Percentiles rank a stretch among this genome's conserved stretches.
Evolutionary conservation across 805 yeast species (phyloP).

Genomic region (Metschnikowia proteae): DNA sequence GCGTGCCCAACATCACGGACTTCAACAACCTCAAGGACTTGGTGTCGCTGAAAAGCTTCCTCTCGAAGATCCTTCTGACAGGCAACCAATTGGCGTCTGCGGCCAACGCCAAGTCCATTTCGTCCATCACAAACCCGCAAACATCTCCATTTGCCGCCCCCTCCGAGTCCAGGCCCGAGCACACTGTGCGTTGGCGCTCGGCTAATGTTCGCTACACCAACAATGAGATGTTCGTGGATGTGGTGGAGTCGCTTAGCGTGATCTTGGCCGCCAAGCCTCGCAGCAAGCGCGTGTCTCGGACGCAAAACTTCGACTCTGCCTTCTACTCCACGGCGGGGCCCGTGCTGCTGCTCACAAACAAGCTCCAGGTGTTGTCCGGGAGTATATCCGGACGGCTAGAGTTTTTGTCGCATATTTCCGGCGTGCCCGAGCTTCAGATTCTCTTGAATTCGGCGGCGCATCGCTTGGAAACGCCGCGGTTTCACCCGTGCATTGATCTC

Average conservation of each 20-base stretch:
- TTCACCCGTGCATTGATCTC: slow-evolving; percentile 66
- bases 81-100: slow-evolving; percentile 32
- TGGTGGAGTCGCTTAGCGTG: slow-evolving; percentile 62
- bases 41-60: slow-evolving; percentile 60
- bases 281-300: slow-evolving; percentile 10
- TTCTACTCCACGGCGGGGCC: slow-evolving; percentile 20
- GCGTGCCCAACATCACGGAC: slow-evolving; percentile 70
- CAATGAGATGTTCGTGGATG: slow-evolving; percentile 84
- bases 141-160: slow-evolving; percentile 6
- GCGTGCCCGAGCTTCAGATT: slow-evolving; percentile 68
- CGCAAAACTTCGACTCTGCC: slow-evolving; percentile 21
- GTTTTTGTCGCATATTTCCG: slow-evolving; percentile 69
- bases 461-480: slow-evolving; percentile 53
- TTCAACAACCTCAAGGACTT: slow-evolving; percentile 63
- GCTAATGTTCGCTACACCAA: slow-evolving; percentile 65
- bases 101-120: slow-evolving; percentile 21
- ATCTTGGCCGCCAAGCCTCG: slow-evolving; percentile 33
- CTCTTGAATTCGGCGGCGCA: slow-evolving; percentile 44
- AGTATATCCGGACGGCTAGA: slow-evolving; percentile 59
- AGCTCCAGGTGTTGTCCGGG: slow-evolving; percentile 45
- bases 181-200: slow-evolving; percentile 71
- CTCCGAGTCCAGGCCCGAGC: slow-evolving; percentile 8
- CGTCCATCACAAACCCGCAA: slow-evolving; percentile 14
- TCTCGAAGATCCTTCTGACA: slow-evolving; percentile 49
- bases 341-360: slow-evolving; percentile 14